These are phyloP conservation scores for Wallacemonas rigidus DNA, from an alignment of 208 protist genomes.

Conservation along the genomic window DNA sequence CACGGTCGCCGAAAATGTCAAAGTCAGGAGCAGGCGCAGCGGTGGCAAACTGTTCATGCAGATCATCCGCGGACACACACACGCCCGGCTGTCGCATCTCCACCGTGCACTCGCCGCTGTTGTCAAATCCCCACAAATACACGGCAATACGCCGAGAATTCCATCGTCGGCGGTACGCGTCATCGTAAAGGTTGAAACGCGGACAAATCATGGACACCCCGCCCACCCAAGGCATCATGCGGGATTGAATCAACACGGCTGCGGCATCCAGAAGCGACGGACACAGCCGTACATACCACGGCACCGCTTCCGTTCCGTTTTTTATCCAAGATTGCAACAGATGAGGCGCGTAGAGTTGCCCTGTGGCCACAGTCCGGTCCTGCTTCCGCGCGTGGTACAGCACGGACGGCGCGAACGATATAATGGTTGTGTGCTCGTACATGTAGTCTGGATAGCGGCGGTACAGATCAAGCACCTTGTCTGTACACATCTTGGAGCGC, in stretches of 20 bases:
- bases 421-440: constrained; percentile 88
- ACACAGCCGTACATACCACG: constrained; percentile 47
- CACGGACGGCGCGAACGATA: constrained; percentile 69
- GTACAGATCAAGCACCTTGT: constrained; percentile 83
- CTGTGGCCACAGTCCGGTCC: constrained; percentile 72
- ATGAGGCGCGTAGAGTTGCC: constrained; percentile 64
- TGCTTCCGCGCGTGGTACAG: constrained; percentile 76
- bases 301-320: constrained; percentile 24
- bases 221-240: constrained; percentile 68
- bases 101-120: constrained; percentile 46
- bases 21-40: constrained; percentile 58
- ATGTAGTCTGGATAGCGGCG: constrained; percentile 84
- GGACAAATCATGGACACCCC: constrained; percentile 85
- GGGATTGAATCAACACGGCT: constrained; percentile 51
- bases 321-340: constrained; percentile 40
- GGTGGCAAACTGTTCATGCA: constrained; percentile 67
- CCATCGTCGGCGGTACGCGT: constrained; percentile 65
- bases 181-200: constrained; percentile 56
- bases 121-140: constrained; percentile 79
- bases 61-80: constrained; percentile 70
- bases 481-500: constrained; percentile 54
- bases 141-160: constrained; percentile 69
- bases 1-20: constrained; percentile 78
- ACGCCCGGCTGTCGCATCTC: constrained; percentile 79
- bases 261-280: constrained; percentile 52